phyloP scores from a whole-genome alignment of 164 flowering plant species.

The Chimonanthus praecox region DNA sequence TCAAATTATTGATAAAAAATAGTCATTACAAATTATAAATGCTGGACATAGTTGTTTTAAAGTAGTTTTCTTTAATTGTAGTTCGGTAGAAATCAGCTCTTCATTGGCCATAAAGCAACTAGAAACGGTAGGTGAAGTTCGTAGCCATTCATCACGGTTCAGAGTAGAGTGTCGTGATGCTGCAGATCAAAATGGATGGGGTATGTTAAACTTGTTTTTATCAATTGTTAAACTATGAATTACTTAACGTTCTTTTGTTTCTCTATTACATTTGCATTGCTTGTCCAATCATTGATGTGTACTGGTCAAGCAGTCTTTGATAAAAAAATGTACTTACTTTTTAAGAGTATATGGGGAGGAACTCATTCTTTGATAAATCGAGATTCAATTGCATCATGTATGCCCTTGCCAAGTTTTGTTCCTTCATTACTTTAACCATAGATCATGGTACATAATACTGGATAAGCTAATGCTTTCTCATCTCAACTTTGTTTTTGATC shows the following conservation, averaged over 20 bases:
- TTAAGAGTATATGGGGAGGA: neutral
- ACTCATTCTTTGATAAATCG: neutral
- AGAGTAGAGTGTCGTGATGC: constrained; percentile 95
- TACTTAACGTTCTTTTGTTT: too few relatives aligned
- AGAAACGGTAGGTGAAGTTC: constrained; percentile 85
- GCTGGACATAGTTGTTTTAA: neutral
- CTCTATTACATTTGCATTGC: too few relatives aligned
- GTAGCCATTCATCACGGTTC: constrained; percentile 72
- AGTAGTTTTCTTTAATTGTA: constrained; percentile 28
- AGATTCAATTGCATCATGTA: neutral
- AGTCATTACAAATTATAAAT: too few relatives aligned
- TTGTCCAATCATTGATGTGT: too few relatives aligned
- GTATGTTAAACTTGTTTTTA: constrained; percentile 28
- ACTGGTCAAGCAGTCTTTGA: neutral
- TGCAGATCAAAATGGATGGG: constrained; percentile 82
- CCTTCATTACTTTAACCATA: neutral
- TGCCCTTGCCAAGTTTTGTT: neutral
- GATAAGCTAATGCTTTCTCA: too few relatives aligned
- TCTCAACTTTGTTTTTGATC: neutral
- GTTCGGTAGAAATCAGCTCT: constrained; percentile 97
- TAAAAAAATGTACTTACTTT: neutral
- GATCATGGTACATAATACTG: neutral
- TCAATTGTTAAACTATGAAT: neutral
- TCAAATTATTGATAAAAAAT: too few relatives aligned
- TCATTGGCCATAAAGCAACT: constrained; percentile 77